Evolutionary conservation across 176 grass and related monocot genomes (phyloP), one percentile per base, ranked within the genome.

Genomic region (Eremochloa ophiuroides): DNA sequence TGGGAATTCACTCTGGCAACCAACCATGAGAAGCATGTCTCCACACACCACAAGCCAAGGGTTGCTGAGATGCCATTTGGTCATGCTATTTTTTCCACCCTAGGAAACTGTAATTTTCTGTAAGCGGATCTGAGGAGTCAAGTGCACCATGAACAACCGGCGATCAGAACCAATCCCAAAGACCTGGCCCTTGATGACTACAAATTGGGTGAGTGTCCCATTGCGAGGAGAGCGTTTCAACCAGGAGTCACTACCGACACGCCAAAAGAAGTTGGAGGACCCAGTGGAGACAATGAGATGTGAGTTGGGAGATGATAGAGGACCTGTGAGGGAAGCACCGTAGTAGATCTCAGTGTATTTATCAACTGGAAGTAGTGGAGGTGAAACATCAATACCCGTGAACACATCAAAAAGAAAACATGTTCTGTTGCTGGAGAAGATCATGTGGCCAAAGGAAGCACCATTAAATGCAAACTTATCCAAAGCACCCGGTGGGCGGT

Each of bases 1-100:
- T 38, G 26, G 18, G 13, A 6, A 27, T 22, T 0, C 4, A 2
- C 6, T 22, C 10, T 6, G 26, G 12, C 51, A 22, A 22, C 60
- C 65, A 10, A 92, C 63, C 70, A 65, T 25, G 11, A 92, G 76
- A 80, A 92, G 85, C 79, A 86, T 71, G 14, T 80, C 75, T 1
- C 31, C n/a, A 4, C 79, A 89, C 2, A 65, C 69, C 25, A 92
- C 74, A 92, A 93, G 61, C 67, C 26, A 69, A 6, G 31, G 18
- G 3, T 3, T 2, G 14, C 16, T 14, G 35, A 68, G 13, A 53
- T 67, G 60, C 50, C 12, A 26, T 28, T 17, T 18, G 1, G 2
- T 26, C 62, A 20, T 56, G 20, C 25, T 18, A 22, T 66, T 37
- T 20, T 1, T 66, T 25, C 33, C 72, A 4, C 11, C 26, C 18